phyloP scores from a whole-genome alignment of 2,329 filamentous ascomycete genomes.

The Hypoxylon sp. region DNA sequence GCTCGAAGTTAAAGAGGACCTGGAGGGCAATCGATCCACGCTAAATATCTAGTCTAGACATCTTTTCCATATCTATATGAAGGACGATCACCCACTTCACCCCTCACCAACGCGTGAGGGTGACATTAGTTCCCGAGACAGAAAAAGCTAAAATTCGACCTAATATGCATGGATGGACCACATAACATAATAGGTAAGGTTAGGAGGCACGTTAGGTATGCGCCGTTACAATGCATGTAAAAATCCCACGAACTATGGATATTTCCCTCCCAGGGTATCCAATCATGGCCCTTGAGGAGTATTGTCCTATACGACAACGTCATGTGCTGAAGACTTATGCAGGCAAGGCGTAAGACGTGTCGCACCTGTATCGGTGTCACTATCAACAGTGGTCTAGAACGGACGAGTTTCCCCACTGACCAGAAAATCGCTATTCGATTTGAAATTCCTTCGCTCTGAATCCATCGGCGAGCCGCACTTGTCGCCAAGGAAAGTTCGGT shows the following conservation, averaged over 20 bases:
- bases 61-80: background rate
- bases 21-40: background rate
- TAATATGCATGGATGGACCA: background rate
- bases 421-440: background rate
- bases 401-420: background rate
- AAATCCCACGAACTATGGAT: background rate
- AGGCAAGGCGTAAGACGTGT: slow-evolving; percentile 3
- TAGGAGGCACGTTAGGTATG: background rate
- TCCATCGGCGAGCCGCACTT: background rate
- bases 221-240: background rate
- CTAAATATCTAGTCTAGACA: slow-evolving; percentile 9
- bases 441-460: background rate
- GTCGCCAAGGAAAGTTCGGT: background rate
- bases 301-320: slow-evolving; percentile 2
- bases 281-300: slow-evolving; percentile 8
- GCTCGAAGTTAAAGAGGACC: background rate
- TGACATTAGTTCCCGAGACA: background rate
- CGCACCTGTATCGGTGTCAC: background rate
- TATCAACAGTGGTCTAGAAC: background rate
- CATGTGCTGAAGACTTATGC: slow-evolving; percentile 24
- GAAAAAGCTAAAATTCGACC: background rate
- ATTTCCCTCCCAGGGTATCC: background rate
- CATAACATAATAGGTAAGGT: background rate
- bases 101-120: slow-evolving; percentile 6
- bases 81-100: slow-evolving; percentile 15